Conservation (phyloP, 1,139 yeast species). For the Meyerozyma athensensis region DNA sequence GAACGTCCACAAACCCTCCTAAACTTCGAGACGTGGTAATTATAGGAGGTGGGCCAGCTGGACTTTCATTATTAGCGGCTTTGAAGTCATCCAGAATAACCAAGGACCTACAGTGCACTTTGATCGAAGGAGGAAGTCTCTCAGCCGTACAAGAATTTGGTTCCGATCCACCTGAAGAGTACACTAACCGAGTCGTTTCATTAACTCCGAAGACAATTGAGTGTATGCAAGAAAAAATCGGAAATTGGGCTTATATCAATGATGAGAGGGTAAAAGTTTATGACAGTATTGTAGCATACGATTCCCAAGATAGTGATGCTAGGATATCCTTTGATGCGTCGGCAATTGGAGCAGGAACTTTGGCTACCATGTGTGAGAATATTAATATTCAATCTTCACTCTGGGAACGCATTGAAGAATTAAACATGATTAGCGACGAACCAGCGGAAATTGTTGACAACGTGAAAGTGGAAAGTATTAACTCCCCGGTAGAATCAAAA, state of each 20-base stretch:
- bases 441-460: constrained; percentile 53
- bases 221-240: constrained; percentile 57
- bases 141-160: constrained; percentile 49
- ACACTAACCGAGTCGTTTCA: constrained; percentile 79
- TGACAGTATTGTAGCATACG: constrained; percentile 81
- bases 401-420: constrained; percentile 50
- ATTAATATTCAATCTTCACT: constrained; percentile 76
- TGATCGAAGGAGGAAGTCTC: constrained; percentile 70
- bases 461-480: constrained; percentile 58
- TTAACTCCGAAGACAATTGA: constrained; percentile 76
- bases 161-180: constrained; percentile 51
- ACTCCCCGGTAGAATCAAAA: constrained; percentile 17
- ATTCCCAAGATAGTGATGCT: constrained; percentile 65
- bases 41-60: constrained; percentile 98
- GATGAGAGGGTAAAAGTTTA: constrained; percentile 71
- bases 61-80: constrained; percentile 80
- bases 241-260: constrained; percentile 70
- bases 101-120: constrained; percentile 53
- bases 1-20: constrained; percentile 9
- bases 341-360: constrained; percentile 31
- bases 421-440: constrained; percentile 25
- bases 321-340: constrained; percentile 67
- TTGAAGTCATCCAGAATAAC: constrained; percentile 63
- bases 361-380: constrained; percentile 88
- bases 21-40: constrained; percentile 66